Percentiles rank a stretch among this genome's conserved stretches.
phyloP scores from a whole-genome alignment of 176 grass and related monocot species.

The Bonia amplexicaulis region DNA sequence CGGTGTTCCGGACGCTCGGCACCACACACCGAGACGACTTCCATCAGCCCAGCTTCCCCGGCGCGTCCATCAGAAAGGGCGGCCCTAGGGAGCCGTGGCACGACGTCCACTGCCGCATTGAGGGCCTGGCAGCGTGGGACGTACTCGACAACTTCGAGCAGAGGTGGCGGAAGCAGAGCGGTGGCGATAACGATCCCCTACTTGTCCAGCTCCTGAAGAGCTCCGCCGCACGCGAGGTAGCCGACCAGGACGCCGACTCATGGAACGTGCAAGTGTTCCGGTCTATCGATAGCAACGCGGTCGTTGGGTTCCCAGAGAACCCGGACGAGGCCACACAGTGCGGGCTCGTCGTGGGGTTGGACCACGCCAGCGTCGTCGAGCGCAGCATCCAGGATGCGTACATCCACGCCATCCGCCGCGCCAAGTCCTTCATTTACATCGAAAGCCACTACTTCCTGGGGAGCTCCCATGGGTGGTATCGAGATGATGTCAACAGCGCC shows the following conservation, averaged over 20 bases:
- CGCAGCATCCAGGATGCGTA: slow-evolving; percentile 92
- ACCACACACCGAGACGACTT: slow-evolving; percentile 71
- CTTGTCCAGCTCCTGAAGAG: slow-evolving; percentile 37
- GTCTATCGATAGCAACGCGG: slow-evolving; percentile 70
- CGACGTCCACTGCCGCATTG: slow-evolving; percentile 67
- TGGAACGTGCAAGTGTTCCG: slow-evolving; percentile 91
- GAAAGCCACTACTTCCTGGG: slow-evolving; percentile 95
- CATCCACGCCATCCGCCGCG: slow-evolving; percentile 74
- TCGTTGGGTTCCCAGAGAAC: slow-evolving; percentile 35
- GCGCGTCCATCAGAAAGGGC: slow-evolving; percentile 42
- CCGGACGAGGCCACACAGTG: slow-evolving; percentile 7
- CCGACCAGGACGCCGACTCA: slow-evolving; percentile 47
- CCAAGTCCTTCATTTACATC: slow-evolving; percentile 85
- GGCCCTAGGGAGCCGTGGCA: slow-evolving; percentile 94
- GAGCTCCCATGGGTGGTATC: slow-evolving; percentile 60
- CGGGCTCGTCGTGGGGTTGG: slow-evolving; percentile 46
- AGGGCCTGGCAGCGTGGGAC: slow-evolving; percentile 85
- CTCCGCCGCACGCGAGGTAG: neutral
- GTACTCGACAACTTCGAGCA: slow-evolving; percentile 92
- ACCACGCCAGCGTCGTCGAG: slow-evolving; percentile 34
- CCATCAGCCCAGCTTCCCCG: slow-evolving; percentile 61
- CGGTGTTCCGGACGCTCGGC: slow-evolving; percentile 78
- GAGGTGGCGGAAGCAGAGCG: slow-evolving; percentile 79
- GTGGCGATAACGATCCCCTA: neutral
- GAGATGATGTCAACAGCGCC: too few species aligned